Evolutionary conservation across 2,329 filamentous ascomycete species (phyloP).

Genomic region (Apiospora kogelbergensis): DNA sequence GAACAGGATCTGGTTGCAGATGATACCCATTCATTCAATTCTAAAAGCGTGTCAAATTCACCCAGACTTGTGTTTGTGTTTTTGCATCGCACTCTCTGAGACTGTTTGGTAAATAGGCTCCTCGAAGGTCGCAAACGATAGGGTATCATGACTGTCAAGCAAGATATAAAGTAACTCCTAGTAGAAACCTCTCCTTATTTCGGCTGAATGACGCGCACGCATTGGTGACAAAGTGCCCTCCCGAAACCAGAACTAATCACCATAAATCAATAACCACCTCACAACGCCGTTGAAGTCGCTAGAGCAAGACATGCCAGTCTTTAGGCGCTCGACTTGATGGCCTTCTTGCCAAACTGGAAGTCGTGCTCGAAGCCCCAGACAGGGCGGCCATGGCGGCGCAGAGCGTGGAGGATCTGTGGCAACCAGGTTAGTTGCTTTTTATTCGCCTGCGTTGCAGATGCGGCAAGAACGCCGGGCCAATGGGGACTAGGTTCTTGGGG

Average conservation of each 20-base stretch:
- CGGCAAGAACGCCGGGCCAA: not conserved
- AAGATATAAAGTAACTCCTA: not conserved
- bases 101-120: not conserved
- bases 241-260: not conserved
- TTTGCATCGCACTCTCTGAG: not conserved
- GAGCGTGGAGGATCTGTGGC: constrained; percentile 52
- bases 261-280: not conserved
- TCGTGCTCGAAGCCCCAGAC: constrained; percentile 60
- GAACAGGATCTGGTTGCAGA: constrained; percentile 1
- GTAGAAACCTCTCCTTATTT: not conserved
- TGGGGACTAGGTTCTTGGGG: not conserved
- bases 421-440: not conserved
- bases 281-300: not conserved
- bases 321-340: not conserved
- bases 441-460: not conserved
- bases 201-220: not conserved
- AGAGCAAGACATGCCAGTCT: not conserved
- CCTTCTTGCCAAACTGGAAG: constrained; percentile 20
- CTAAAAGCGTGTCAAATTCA: not conserved
- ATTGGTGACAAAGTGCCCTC: not conserved
- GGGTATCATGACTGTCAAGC: constrained; percentile 3
- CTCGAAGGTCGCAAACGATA: not conserved
- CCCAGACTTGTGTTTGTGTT: no score
- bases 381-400: constrained; percentile 48
- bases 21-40: constrained; percentile 5